Percentiles rank a stretch among this genome's conserved stretches.
These are phyloP conservation scores for Trichoderma asperelloides DNA, from an alignment of 495 filamentous ascomycete species.

Conservation along the genomic window DNA sequence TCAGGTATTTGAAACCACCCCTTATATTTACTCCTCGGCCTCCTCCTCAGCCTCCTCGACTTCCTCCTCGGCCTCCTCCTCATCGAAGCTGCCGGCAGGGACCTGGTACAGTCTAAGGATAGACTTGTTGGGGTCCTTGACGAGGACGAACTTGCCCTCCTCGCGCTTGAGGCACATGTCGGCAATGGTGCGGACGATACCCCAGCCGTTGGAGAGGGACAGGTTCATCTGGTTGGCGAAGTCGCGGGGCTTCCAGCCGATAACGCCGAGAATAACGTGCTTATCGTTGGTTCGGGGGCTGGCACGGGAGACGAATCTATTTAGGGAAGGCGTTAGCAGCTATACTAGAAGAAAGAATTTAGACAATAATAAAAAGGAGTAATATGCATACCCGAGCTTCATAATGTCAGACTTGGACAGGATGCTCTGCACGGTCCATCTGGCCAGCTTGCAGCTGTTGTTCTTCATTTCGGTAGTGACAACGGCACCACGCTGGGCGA, in stretches of 20 bases:
- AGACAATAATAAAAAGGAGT: background rate
- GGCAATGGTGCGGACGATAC: slow-evolving; percentile 93
- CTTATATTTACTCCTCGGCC: slow-evolving; percentile 8
- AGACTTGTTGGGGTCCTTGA: slow-evolving; percentile 92
- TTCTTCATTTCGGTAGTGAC: slow-evolving; percentile 99
- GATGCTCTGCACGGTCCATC: slow-evolving; percentile 94
- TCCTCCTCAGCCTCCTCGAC: slow-evolving; percentile 23
- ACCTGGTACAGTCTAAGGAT: slow-evolving; percentile 89
- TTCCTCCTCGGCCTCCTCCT: slow-evolving; percentile 35
- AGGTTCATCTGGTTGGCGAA: slow-evolving; percentile 98
- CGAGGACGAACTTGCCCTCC: slow-evolving; percentile 63
- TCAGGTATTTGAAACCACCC: background rate
- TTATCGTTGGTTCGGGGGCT: slow-evolving; percentile 83
- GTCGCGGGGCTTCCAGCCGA: slow-evolving; percentile 93
- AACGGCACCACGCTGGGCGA: slow-evolving; percentile 86
- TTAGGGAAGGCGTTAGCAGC: slow-evolving; percentile 17
- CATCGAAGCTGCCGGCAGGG: slow-evolving; percentile 75
- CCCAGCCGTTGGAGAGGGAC: slow-evolving; percentile 94
- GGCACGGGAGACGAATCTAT: slow-evolving; percentile 82
- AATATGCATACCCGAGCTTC: slow-evolving; percentile 74
- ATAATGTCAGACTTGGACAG: slow-evolving; percentile 91
- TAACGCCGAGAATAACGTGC: slow-evolving; percentile 90
- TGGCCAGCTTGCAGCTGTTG: slow-evolving; percentile 93
- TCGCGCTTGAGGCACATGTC: slow-evolving; percentile 74
- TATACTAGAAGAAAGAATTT: background rate